These are phyloP conservation scores for Alternaria tenuissima DNA, from an alignment of 2,329 filamentous ascomycete species.

Conservation along the genomic window DNA sequence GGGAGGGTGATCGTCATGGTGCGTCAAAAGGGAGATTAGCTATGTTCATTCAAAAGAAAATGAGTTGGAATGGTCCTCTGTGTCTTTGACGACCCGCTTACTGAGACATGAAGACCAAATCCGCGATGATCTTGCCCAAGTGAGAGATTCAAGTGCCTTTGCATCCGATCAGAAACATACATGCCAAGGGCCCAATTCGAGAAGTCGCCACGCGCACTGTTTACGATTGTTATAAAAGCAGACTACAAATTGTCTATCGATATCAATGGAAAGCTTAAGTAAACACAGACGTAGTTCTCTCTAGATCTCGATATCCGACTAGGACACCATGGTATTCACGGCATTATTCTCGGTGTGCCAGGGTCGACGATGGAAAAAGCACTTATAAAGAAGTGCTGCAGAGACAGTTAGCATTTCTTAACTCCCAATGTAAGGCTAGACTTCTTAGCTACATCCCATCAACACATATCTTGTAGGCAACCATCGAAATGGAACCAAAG, in stretches of 20 bases:
- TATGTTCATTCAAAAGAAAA: not conserved
- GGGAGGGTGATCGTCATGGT: not conserved
- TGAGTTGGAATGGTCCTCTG: not conserved
- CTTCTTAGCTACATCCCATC: not conserved
- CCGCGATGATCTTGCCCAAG: not conserved
- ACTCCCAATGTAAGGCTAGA: not conserved
- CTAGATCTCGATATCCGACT: not conserved
- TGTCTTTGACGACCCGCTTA: not conserved
- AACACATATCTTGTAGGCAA: not conserved
- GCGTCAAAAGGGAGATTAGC: not conserved
- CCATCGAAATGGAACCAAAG: not conserved
- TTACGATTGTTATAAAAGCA: not conserved
- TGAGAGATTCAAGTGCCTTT: not conserved
- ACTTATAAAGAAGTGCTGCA: not conserved
- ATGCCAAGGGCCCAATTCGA: not conserved
- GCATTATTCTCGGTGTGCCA: not conserved
- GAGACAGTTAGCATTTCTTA: not conserved
- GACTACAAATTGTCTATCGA: not conserved
- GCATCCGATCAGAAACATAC: not conserved
- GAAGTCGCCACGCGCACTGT: not conserved
- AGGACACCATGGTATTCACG: not conserved
- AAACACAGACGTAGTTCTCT: not conserved
- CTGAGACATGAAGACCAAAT: not conserved
- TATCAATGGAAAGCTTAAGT: not conserved
- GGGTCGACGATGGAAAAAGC: not conserved